Base-by-base conservation (phyloP, 2,329 filamentous ascomycete species). In the Neofusicoccum cordaticola region DNA sequence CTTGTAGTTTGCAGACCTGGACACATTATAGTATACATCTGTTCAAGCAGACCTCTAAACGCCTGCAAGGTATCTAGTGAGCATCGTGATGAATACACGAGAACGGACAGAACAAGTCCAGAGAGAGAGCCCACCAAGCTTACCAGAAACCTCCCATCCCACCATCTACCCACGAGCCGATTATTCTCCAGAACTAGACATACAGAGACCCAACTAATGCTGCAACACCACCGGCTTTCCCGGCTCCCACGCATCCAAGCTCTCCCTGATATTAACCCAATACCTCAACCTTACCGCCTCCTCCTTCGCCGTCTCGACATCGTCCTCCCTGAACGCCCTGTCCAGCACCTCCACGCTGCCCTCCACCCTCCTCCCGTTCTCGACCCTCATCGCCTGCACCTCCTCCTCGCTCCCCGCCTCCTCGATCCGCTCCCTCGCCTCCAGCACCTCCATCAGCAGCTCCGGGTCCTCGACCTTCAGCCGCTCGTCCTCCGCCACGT, bases 241-340 rank as follows among this genome's bases (percentile, higher is more conserved):
- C 71, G 83, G 86, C 82, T 97, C 92, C 93, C 94, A 97, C 67
- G 88, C 86, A 74, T 90, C 82, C 72, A 97, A 80, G 52, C 88
- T 90, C 77, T 96, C 90, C 67, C 87, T 85, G 67, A 98, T 89
- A 78, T 93, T 97, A 64, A 90, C 85, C 94, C 94, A 97, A 81
- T 97, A 98, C 75, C 92, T 83, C 80, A 97, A 78, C 75, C 85
- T 83, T 1, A 97, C 87, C 51, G 89, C 88, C 83, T 96, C 92
- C 66, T 74, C 78, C 78, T 85, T 88, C 15, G 93, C 94, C 8
- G 67, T 78, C 45, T 88, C 83, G 44, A 91, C 74, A 73, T 94
- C 86, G 56, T 89, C 90, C 8, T 76, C 71, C 67, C 80, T 82
- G 73, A 98, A 94, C 0, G 88, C 86, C 63, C 75, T 71, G 52